Percentiles rank a stretch among this genome's conserved stretches.
phyloP scores from a whole-genome alignment of 208 protist species.

The Trypanosoma platydactyli region DNA sequence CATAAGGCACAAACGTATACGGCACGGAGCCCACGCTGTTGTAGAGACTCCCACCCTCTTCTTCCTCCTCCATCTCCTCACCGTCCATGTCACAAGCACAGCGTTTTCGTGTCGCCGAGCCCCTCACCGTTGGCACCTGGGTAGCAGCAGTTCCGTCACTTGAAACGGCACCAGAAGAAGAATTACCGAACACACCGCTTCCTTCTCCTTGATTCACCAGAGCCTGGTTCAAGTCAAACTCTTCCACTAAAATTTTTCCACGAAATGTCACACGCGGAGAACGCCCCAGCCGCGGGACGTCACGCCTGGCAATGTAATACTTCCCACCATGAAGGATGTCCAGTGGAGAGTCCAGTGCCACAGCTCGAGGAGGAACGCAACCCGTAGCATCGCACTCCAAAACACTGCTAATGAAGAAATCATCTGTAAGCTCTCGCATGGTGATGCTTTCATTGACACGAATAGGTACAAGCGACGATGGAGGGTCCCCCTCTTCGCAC shows the following conservation, averaged over 20 bases:
- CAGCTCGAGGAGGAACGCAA: constrained; percentile 60
- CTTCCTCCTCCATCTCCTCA: neutral
- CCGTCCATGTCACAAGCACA: neutral
- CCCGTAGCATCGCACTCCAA: constrained; percentile 78
- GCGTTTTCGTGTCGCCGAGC: constrained; percentile 6
- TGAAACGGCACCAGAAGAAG: neutral
- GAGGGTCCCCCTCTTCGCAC: constrained; percentile 32
- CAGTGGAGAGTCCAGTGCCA: constrained; percentile 80
- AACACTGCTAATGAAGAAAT: constrained; percentile 83
- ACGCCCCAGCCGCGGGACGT: constrained; percentile 31
- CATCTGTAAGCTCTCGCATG: constrained; percentile 66
- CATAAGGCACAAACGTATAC: constrained; percentile 65
- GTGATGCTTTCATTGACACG: constrained; percentile 55
- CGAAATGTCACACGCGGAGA: constrained; percentile 73
- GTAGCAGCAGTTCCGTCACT: neutral
- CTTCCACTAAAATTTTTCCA: constrained; percentile 76
- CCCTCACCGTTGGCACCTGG: neutral
- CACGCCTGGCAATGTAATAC: constrained; percentile 80
- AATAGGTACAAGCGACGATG: constrained; percentile 44
- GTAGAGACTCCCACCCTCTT: neutral
- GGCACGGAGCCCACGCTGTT: neutral
- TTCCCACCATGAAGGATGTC: constrained; percentile 72
- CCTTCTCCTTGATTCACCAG: constrained; percentile 13
- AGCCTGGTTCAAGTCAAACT: constrained; percentile 66
- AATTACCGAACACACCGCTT: neutral